Evolutionary conservation across 192 early-diverging fungal genomes (phyloP), one percentile per base, ranked within the genome.

Genomic region (Funneliformis mosseae): DNA sequence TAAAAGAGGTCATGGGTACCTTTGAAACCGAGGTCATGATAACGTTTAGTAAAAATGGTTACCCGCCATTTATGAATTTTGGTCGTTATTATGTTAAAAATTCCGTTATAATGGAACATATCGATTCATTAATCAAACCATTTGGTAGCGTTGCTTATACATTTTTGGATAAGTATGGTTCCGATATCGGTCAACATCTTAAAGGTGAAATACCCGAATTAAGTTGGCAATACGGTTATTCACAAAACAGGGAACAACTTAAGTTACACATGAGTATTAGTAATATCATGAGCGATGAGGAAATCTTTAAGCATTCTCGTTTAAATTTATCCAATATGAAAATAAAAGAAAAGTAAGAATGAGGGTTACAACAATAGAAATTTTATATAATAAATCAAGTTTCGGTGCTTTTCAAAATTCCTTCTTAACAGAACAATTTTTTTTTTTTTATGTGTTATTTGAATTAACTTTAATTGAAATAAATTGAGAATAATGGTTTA

Each of bases 221-320:
- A 55, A 18, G n/a, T 48, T 74, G 73, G 73, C 43, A 48, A 59
- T 59, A 12, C 55, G 73, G 50, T 33, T 48, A 74, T 55, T 74
- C 73, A 38, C 73, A 74, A 48, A 48, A 50, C 23, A 46, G 50
- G 9, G 73, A 74, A 42, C 68, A 70, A 70, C 68, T 70, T 42
- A 70, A 70, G 42, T 41, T 70, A n/a, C 39, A 41, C 21, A 70
- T 70, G 68, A 39, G 33, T 23, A 41, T 70, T 41, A 45, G 5
- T 10, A 70, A 41, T 70, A 10, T 16, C n/a, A 39, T 70, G 39
- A n/a, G 8, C 7, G 68, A 70, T 42, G 9, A 5, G 8, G 41
- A 70, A n/a, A 41, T 70, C 21, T n/a, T 43, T 70, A 11, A 45
- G 3, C 10, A 33, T 70, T 70, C 68, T 21, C 42, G 68, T 67